Evolutionary conservation across 2,329 filamentous ascomycete genomes (phyloP).

Genomic region (Eurotiales sp.): DNA sequence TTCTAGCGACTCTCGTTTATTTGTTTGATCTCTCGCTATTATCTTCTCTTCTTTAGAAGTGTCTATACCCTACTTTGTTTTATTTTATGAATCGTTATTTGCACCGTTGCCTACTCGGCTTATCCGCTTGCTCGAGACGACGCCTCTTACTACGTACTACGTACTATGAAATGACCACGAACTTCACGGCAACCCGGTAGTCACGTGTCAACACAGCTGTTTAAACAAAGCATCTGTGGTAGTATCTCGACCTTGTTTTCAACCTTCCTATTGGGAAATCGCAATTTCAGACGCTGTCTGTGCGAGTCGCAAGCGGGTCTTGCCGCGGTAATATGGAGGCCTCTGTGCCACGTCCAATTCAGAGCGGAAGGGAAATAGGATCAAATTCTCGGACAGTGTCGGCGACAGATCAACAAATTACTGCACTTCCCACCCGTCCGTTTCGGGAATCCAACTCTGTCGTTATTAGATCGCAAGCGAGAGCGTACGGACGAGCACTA

Average conservation of each 20-base stretch:
- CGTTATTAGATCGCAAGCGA: constrained; percentile 2
- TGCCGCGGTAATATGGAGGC: constrained; percentile 29
- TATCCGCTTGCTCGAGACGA: neutral
- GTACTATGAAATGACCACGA: constrained; percentile 1
- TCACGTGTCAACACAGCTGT: neutral
- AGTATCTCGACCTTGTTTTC: too few relatives aligned
- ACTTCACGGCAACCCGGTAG: neutral
- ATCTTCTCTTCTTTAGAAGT: neutral
- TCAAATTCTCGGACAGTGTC: constrained; percentile 10
- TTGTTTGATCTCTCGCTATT: constrained; percentile 6
- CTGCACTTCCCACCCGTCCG: constrained; percentile 11
- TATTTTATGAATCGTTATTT: neutral
- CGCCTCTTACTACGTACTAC: neutral
- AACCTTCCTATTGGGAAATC: too few relatives aligned
- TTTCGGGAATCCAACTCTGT: constrained; percentile 8
- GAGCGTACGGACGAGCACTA: constrained; percentile 7
- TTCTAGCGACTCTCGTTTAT: constrained; percentile 3
- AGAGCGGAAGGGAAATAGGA: constrained; percentile 16
- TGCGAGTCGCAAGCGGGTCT: constrained; percentile 11
- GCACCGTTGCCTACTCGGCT: neutral
- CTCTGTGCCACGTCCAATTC: constrained; percentile 22
- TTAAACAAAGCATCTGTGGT: too few relatives aligned
- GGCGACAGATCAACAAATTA: constrained; percentile 15
- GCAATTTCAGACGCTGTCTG: too few relatives aligned
- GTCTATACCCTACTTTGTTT: neutral